Evolutionary conservation across 2,329 filamentous ascomycete species (phyloP), one percentile per base, ranked within the genome.

Genomic region (Sarocladium kiliense): DNA sequence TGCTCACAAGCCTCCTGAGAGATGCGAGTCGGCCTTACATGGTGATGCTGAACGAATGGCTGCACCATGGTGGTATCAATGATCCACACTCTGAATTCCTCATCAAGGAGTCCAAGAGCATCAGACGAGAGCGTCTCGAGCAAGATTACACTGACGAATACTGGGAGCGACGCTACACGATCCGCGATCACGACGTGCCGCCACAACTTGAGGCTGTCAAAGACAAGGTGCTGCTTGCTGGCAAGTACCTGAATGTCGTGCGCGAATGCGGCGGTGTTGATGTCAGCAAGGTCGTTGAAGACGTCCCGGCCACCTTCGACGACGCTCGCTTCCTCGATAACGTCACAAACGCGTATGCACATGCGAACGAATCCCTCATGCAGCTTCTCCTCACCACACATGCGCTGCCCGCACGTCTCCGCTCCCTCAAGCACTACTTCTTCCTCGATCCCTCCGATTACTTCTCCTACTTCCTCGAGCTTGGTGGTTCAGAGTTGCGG

Each of bases 91-190:
- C 86, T 1, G 94, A 99, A 69, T 99, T 99, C 62, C 74, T 99
- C 54, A 86, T 99, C 66, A 95, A 95, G 66, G 94, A 97, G 69
- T 91, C 96, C 64, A 95, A 93, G 71, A 96, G 92, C 65, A 97
- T 99, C 63, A 87, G 88, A 57, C 84, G 94, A 39, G 94, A 97
- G 68, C 82, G 89, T 57, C 76, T 99, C 2, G 91, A 97, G 66
- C 87, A 96, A 66, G 94, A 99, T 69, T 99, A 97, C 65, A 99
- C 93, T 0, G 94, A 99, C 68, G 94, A 99, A 66, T 99, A 99
- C 70, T 99, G 94, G 94, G 94, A 99, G 69, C 91, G 96, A 66
- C 82, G 94, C 59, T 99, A 99, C 67, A 97, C 94, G 3, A 88
- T 99, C 59, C 87, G 94, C 57, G 91, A 96, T 58, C 85, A 90